Evolutionary conservation across 441 rosid species (phyloP).

Genomic region (Gossypium laxum): DNA sequence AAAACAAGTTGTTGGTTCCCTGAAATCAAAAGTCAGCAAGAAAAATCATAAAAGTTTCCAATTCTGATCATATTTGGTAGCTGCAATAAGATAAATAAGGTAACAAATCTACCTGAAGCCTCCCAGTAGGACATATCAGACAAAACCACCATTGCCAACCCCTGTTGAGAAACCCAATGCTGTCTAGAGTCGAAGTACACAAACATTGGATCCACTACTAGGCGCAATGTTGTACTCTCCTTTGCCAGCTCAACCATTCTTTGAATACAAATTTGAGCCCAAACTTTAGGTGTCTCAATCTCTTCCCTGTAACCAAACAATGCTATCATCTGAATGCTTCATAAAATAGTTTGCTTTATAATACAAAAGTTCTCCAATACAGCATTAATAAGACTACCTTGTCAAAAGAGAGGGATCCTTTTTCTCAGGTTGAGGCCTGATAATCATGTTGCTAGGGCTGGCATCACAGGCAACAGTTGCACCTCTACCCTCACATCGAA

Average conservation of each 20-base stretch:
- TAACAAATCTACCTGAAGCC: constrained; percentile 44
- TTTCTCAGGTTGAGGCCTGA: constrained; percentile 53
- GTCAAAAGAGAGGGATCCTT: constrained; percentile 78
- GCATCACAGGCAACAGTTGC: constrained; percentile 31
- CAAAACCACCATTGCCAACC: constrained; percentile 65
- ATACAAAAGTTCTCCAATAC: neutral
- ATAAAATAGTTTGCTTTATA: neutral
- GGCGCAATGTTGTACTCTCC: constrained; percentile 78
- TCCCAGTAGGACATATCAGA: constrained; percentile 80
- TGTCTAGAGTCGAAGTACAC: constrained; percentile 61
- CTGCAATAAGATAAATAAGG: neutral
- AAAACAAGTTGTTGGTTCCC: constrained; percentile 74
- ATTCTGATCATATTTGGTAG: neutral
- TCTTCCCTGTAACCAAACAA: constrained; percentile 54
- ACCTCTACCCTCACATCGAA: constrained; percentile 78
- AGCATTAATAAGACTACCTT: constrained; percentile 30
- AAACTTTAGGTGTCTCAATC: constrained; percentile 66
- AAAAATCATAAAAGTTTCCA: neutral
- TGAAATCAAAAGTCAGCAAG: constrained; percentile 29
- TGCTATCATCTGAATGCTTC: neutral
- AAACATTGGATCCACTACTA: constrained; percentile 74
- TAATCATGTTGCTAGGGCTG: constrained; percentile 44
- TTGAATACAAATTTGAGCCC: constrained; percentile 93
- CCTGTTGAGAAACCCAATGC: constrained; percentile 71
- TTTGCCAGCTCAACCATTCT: constrained; percentile 82